Evolutionary conservation across 2,329 filamentous ascomycete species (phyloP).

Genomic region (Xylariaceae sp.): DNA sequence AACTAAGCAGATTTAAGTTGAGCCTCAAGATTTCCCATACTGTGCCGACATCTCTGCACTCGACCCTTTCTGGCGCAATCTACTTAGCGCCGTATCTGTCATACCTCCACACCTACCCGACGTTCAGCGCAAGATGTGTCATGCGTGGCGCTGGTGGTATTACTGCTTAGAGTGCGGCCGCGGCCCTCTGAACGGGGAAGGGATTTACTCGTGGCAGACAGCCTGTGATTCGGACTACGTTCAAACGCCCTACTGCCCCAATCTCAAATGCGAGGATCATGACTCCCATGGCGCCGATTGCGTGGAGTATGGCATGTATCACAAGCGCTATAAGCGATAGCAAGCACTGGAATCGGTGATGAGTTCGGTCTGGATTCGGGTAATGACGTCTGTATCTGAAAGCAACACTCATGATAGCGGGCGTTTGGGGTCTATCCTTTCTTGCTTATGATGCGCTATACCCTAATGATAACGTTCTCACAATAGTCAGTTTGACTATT

Average conservation of each 20-base stretch:
- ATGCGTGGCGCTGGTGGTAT: constrained; percentile 25
- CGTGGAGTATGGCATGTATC: constrained; percentile 21
- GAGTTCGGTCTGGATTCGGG: not conserved
- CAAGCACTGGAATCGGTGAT: no score
- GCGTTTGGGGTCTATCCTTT: not conserved
- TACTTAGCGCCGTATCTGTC: no score
- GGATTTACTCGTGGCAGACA: constrained; percentile 19
- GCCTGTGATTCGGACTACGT: constrained; percentile 23
- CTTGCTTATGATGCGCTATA: no score
- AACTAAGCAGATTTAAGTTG: no score
- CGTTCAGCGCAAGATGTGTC: constrained; percentile 21
- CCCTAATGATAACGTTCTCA: no score
- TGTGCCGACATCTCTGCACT: no score
- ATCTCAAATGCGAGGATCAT: constrained; percentile 18
- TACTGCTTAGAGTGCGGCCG: constrained; percentile 23
- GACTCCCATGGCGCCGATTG: constrained; percentile 19
- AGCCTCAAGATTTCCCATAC: no score
- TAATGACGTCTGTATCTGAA: not conserved
- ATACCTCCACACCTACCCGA: no score
- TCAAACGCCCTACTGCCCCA: constrained; percentile 20
- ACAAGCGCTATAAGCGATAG: constrained; percentile 14
- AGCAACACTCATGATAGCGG: not conserved
- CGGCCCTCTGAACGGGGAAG: constrained; percentile 19
- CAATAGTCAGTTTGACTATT: no score
- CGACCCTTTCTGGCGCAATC: no score